Evolutionary conservation across 345 rosid species (phyloP).

Genomic region (Citrus unshiu): DNA sequence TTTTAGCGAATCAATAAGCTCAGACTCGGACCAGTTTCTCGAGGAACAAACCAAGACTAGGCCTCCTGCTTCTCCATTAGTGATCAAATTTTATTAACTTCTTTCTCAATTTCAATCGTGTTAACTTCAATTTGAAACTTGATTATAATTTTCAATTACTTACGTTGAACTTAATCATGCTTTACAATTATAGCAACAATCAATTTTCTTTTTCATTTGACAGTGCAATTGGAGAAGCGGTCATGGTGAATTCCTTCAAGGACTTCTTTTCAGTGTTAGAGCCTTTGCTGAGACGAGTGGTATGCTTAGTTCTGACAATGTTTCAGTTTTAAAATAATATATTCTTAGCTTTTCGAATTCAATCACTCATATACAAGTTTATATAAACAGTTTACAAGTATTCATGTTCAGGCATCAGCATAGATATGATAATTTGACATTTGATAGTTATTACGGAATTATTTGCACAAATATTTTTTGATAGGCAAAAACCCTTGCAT

Average conservation of each 20-base stretch:
- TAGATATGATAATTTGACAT: too few species aligned
- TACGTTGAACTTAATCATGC: too few species aligned
- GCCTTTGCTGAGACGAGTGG: constrained; percentile 81
- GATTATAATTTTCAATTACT: too few species aligned
- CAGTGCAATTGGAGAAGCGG: constrained; percentile 60
- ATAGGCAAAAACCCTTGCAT: not conserved
- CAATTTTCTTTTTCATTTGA: not conserved
- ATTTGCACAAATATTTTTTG: too few species aligned
- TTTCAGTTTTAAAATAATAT: too few species aligned
- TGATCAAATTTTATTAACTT: not conserved
- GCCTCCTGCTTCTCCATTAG: constrained; percentile 71
- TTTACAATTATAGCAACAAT: too few species aligned
- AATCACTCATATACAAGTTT: too few species aligned
- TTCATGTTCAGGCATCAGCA: too few species aligned
- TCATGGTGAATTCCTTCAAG: constrained; percentile 42
- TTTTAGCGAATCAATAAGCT: constrained; percentile 26
- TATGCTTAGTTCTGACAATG: constrained; percentile 19
- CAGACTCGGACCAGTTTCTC: constrained; percentile 35
- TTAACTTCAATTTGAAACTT: too few species aligned
- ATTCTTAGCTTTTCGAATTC: too few species aligned
- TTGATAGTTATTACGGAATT: too few species aligned
- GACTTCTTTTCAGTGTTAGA: constrained; percentile 51
- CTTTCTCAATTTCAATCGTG: not conserved
- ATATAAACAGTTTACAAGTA: too few species aligned
- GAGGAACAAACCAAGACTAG: constrained; percentile 46